These are phyloP conservation scores for Orbilia javanica DNA, from an alignment of 2,329 filamentous ascomycete genomes.

Conservation along the genomic window DNA sequence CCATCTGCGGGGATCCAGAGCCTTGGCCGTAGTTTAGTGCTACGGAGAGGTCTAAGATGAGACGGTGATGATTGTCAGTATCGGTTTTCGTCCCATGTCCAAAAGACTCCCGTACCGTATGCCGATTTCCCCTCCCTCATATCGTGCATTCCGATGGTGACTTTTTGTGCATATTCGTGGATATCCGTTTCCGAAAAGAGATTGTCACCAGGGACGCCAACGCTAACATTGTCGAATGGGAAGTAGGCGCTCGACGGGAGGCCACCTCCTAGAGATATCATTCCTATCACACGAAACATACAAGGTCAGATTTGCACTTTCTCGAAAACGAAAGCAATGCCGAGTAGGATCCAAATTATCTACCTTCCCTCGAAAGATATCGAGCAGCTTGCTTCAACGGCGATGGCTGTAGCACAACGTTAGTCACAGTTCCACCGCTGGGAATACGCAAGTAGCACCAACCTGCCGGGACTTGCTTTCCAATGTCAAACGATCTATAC, in stretches of 20 bases:
- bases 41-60: conserved; percentile 78
- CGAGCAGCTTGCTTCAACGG: conserved; percentile 55
- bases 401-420: conserved; percentile 47
- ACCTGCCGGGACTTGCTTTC: conserved; percentile 57
- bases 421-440: conserved; percentile 20
- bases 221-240: conserved; percentile 81
- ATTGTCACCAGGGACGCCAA: conserved; percentile 79
- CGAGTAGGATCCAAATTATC: neutral
- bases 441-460: conserved; percentile 35
- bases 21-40: conserved; percentile 95
- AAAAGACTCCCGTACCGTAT: conserved; percentile 64
- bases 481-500: conserved; percentile 50
- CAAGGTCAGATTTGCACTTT: conserved; percentile 19
- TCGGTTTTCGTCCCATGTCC: conserved; percentile 24
- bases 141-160: conserved; percentile 87
- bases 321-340: neutral
- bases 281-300: conserved; percentile 65
- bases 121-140: conserved; percentile 73
- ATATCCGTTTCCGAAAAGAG: conserved; percentile 79
- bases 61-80: conserved; percentile 26
- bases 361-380: conserved; percentile 54
- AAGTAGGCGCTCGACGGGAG: conserved; percentile 91
- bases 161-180: conserved; percentile 71
- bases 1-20: conserved; percentile 84
- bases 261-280: conserved; percentile 93